Percentiles rank a stretch among this genome's conserved stretches.
phyloP scores from a whole-genome alignment of 2,329 filamentous ascomycete species.

The Paraphoma sp. region DNA sequence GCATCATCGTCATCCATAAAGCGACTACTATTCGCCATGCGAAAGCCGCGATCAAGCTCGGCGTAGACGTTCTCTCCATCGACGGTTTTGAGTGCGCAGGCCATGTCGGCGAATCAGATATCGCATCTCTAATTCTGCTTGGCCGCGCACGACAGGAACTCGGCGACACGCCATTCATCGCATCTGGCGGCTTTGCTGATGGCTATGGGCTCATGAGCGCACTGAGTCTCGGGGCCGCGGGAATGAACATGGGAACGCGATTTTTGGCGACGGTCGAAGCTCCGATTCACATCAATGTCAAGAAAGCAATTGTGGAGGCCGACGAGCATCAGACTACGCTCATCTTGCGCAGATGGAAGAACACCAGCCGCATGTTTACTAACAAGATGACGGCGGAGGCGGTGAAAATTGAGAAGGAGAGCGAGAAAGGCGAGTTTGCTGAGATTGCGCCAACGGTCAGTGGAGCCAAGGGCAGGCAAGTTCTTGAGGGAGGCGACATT shows the following conservation, averaged over 20 bases:
- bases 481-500: conserved; percentile 89
- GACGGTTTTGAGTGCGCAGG: conserved; percentile 98
- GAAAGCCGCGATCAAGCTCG: conserved; percentile 87
- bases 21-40: conserved; percentile 97
- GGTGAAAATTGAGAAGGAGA: conserved; percentile 82
- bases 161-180: conserved; percentile 82
- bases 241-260: conserved; percentile 97
- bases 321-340: conserved; percentile 91
- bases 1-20: conserved; percentile 87
- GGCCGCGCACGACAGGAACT: conserved; percentile 84
- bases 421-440: conserved; percentile 82
- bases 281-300: conserved; percentile 91
- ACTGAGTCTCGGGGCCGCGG: conserved; percentile 85
- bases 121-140: conserved; percentile 89
- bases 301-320: conserved; percentile 86
- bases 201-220: conserved; percentile 92
- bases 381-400: conserved; percentile 88
- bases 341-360: conserved; percentile 88
- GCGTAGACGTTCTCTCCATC: conserved; percentile 95
- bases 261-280: conserved; percentile 97
- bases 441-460: conserved; percentile 88
- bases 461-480: conserved; percentile 87
- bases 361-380: conserved; percentile 85
- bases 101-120: conserved; percentile 85
- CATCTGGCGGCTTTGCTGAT: conserved; percentile 93